Conservation (phyloP, 2,329 filamentous ascomycete genomes). For the Trichoderma koningii region DNA sequence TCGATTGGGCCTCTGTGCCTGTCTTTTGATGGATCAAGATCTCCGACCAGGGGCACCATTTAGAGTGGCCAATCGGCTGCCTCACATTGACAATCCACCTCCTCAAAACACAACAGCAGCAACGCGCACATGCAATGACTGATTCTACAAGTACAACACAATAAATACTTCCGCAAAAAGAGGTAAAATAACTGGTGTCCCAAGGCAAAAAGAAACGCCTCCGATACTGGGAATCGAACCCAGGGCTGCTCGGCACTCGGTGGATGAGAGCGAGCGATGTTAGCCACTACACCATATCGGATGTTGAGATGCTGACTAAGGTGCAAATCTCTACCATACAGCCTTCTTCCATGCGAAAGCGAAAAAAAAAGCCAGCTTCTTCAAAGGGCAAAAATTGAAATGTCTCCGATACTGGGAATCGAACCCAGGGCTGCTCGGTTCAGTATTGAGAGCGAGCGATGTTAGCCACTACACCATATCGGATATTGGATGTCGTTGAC, state of each 20-base stretch:
- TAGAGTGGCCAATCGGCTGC: slow-evolving; percentile 9
- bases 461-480: slow-evolving; percentile 43
- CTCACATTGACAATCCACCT: not conserved
- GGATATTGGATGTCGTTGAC: slow-evolving; percentile 29
- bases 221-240: slow-evolving; percentile 31
- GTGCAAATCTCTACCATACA: not conserved
- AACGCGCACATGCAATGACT: not conserved
- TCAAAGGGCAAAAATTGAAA: not conserved
- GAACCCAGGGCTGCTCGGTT: slow-evolving; percentile 41
- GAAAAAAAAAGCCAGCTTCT: too few species aligned
- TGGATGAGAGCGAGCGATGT: slow-evolving; percentile 38
- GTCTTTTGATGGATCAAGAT: not conserved
- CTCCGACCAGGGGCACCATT: not conserved
- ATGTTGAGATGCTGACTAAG: slow-evolving; percentile 26
- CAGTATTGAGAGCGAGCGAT: slow-evolving; percentile 40
- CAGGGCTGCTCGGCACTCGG: slow-evolving; percentile 28
- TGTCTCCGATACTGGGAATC: slow-evolving; percentile 41
- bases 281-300: slow-evolving; percentile 44
- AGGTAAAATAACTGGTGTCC: not conserved
- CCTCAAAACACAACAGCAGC: not conserved
- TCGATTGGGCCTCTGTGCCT: not conserved
- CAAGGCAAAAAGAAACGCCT: slow-evolving; percentile 8
- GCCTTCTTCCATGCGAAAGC: not conserved
- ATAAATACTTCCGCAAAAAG: not conserved
- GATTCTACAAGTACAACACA: not conserved